These are phyloP conservation scores for Blumeria graminis DNA, from an alignment of 2,329 filamentous ascomycete genomes.

Conservation along the genomic window DNA sequence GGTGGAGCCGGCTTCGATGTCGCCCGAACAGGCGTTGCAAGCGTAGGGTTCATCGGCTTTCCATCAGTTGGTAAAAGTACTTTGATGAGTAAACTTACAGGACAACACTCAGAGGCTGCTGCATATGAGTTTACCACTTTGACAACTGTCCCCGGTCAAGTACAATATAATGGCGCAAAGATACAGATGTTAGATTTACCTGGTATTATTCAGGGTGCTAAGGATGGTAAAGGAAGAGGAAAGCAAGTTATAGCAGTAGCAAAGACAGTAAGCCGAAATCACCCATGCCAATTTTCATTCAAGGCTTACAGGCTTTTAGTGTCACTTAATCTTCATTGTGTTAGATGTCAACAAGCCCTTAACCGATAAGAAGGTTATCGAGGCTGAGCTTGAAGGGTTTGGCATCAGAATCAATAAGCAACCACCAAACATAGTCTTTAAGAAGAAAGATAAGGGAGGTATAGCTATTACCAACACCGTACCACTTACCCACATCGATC, in stretches of 20 bases:
- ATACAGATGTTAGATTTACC: slow-evolving; percentile 96
- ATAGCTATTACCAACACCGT: slow-evolving; percentile 91
- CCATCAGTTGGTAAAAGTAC: slow-evolving; percentile 97
- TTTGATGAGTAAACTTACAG: slow-evolving; percentile 80
- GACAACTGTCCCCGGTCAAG: slow-evolving; percentile 90
- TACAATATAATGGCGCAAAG: slow-evolving; percentile 87
- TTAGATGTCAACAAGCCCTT: slow-evolving; percentile 96
- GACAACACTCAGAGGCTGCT: slow-evolving; percentile 88
- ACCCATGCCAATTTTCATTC: neutral
- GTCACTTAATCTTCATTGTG: slow-evolving; percentile 95
- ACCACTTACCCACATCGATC: slow-evolving; percentile 72
- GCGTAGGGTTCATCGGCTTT: slow-evolving; percentile 93
- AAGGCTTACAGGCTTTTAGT: slow-evolving; percentile 17
- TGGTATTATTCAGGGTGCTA: slow-evolving; percentile 95
- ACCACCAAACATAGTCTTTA: slow-evolving; percentile 96
- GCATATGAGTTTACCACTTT: slow-evolving; percentile 98
- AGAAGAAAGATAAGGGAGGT: slow-evolving; percentile 97
- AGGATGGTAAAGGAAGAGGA: slow-evolving; percentile 92
- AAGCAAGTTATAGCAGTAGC: slow-evolving; percentile 96
- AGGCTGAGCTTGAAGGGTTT: slow-evolving; percentile 85
- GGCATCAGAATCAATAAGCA: slow-evolving; percentile 94
- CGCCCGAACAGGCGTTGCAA: slow-evolving; percentile 87
- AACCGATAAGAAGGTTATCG: slow-evolving; percentile 89
- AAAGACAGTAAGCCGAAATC: slow-evolving; percentile 35
- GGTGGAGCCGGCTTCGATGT: slow-evolving; percentile 87